phyloP scores from a whole-genome alignment of 495 filamentous ascomycete genomes.

The Podospora tetraspora region DNA sequence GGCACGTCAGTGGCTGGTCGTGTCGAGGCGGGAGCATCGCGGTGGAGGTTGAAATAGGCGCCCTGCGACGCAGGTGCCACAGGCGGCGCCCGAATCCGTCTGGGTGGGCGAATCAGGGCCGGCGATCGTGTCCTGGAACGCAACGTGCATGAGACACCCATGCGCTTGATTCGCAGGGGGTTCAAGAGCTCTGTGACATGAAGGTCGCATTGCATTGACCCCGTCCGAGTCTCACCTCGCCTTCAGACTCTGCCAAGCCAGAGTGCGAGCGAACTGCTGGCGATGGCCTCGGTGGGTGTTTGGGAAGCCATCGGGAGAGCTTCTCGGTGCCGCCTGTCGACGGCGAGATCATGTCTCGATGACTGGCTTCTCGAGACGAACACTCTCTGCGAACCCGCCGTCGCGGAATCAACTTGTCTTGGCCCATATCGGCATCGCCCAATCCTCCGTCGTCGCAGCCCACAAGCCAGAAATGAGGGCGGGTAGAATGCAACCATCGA shows the following conservation, averaged over 20 bases:
- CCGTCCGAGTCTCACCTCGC: conserved; percentile 28
- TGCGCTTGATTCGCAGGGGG: conserved; percentile 36
- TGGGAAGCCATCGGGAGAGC: neutral
- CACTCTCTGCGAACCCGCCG: neutral
- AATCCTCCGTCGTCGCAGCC: neutral
- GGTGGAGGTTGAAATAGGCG: conserved; percentile 34
- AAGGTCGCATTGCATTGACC: conserved; percentile 28
- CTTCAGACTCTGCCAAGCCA: conserved; percentile 20
- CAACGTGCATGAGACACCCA: conserved; percentile 37
- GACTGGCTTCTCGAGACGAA: neutral
- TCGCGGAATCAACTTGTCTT: neutral
- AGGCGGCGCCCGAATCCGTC: conserved; percentile 28
- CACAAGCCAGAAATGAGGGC: conserved; percentile 4
- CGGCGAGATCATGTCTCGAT: neutral
- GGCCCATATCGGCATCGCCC: neutral
- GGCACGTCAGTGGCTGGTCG: conserved; percentile 1
- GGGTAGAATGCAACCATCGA: neutral
- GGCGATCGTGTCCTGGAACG: conserved; percentile 34
- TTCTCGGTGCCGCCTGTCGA: neutral
- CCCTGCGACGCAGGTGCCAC: conserved; percentile 41
- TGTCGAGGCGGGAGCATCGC: neutral
- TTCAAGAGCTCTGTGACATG: conserved; percentile 33
- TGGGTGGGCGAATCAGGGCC: conserved; percentile 35
- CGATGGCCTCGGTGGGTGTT: neutral
- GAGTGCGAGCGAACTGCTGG: conserved; percentile 13